Conservation (phyloP, 2,329 filamentous ascomycete genomes). For the Pestalotiopsis sp. region DNA sequence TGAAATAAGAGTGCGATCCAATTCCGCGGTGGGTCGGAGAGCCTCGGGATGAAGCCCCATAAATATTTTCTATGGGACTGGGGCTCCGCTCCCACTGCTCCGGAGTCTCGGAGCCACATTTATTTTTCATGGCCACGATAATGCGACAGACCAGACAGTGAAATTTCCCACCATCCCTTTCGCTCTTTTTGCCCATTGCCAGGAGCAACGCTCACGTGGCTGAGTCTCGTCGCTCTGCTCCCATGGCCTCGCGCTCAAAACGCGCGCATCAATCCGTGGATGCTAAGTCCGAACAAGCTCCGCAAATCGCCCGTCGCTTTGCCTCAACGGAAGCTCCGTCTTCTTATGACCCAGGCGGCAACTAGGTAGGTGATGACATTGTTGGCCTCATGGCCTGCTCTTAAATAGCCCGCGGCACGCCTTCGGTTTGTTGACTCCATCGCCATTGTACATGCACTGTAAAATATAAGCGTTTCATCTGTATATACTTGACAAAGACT, state of each 20-base stretch:
- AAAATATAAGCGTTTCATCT: background rate
- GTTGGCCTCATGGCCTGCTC: background rate
- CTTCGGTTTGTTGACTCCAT: background rate
- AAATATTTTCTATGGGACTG: background rate
- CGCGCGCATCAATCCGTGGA: background rate
- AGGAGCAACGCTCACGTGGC: background rate
- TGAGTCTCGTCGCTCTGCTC: background rate
- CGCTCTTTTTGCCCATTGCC: background rate
- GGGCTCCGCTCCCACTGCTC: background rate
- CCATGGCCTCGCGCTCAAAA: background rate
- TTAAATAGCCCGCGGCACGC: background rate
- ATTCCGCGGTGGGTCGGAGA: background rate
- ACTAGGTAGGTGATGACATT: background rate
- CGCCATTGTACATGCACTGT: background rate
- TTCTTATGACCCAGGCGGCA: background rate
- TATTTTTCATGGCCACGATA: background rate
- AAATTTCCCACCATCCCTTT: background rate
- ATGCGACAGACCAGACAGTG: background rate
- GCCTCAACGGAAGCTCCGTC: background rate
- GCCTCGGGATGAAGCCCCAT: background rate
- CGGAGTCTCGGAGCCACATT: background rate
- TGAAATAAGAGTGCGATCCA: background rate
- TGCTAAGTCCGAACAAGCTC: background rate
- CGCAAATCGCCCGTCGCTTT: background rate
- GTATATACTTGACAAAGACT: background rate